These are phyloP conservation scores for Malus hybrid DNA, from an alignment of 331 rosid genomes.

Conservation along the genomic window DNA sequence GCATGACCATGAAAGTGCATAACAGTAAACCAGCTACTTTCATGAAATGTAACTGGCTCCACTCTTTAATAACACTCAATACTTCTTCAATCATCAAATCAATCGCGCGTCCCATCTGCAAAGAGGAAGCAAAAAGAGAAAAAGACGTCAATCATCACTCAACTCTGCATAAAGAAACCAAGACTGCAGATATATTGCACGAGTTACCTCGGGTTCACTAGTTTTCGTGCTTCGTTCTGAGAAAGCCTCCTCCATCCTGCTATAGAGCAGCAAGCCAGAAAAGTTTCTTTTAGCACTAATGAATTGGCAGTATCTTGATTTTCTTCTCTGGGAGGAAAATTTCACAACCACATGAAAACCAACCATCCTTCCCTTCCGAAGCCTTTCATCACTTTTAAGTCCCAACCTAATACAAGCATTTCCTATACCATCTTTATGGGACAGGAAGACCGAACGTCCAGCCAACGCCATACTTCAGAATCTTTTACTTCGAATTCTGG, in stretches of 20 bases:
- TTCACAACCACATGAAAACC: conserved; percentile 28
- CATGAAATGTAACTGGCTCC: conserved; percentile 44
- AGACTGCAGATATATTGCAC: not conserved
- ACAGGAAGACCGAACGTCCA: conserved; percentile 35
- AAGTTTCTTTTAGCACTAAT: conserved; percentile 19
- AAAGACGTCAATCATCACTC: not conserved
- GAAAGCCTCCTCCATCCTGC: conserved; percentile 23
- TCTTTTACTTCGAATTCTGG: conserved; percentile 17
- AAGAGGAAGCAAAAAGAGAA: not conserved
- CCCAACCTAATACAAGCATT: conserved; percentile 26
- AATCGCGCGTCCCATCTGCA: conserved; percentile 23
- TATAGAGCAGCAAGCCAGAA: conserved; percentile 12
- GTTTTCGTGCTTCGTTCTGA: conserved; percentile 8
- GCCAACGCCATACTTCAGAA: conserved; percentile 22
- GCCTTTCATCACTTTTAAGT: conserved; percentile 15
- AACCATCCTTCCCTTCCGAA: conserved; percentile 32
- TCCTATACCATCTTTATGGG: conserved; percentile 19
- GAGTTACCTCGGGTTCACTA: conserved; percentile 35
- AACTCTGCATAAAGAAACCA: conserved; percentile 1
- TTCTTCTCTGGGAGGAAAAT: conserved; percentile 25
- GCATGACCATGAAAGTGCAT: conserved; percentile 48
- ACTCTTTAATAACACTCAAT: conserved; percentile 21
- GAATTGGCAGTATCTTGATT: conserved; percentile 21
- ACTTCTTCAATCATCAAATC: conserved; percentile 20
- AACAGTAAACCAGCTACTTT: conserved; percentile 43